Evolutionary conservation across 805 yeast species (phyloP), one percentile per base, ranked within the genome.

Genomic region (Candida quercuum): DNA sequence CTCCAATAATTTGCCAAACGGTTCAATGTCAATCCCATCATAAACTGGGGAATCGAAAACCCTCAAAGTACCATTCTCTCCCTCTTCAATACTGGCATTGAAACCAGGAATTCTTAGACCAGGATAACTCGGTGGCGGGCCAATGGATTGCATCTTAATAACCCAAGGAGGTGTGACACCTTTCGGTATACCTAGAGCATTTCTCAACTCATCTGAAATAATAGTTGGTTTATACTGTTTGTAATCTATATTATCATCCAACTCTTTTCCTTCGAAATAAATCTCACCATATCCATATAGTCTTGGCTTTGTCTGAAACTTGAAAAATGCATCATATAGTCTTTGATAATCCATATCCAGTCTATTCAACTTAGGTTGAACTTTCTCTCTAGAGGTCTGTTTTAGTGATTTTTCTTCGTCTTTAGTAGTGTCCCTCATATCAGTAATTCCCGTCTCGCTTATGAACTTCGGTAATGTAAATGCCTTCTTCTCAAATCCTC

Each of bases 321-420:
- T 81, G 70, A 87, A 89, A 52, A 91, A 89, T 0, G 96, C 95
- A 56, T 86, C 85, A 54, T 86, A 79, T 16, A 91, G 60, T 45
- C 78, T 83, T 44, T 75, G 81, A 55, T 83, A 89, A 59, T 91
- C 97, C 18, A 93, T 73, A 56, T 91, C 98, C 17, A 91, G 58
- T 36, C 78, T 69, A 1, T 94, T 94, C 78, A 87, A 68, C 55
- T 86, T 86, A 0, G 96, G 96, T 57, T 86, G 96, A 0, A 88
- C 94, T 36, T 84, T 69, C 39, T 85, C 91, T 44, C 97, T 70
- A 57, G 81, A 81, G 52, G 74, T 70, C 51, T 85, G 93, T 53
- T 83, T 79, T 47, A 87, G 55, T 12, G 73, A 63, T 2, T 55
- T 56, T 3, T 73, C 78, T 31, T 79, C 79, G 4, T 66, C 72